These are phyloP conservation scores for Rhinocladiella similis DNA, from an alignment of 2,329 filamentous ascomycete genomes.

Conservation along the genomic window DNA sequence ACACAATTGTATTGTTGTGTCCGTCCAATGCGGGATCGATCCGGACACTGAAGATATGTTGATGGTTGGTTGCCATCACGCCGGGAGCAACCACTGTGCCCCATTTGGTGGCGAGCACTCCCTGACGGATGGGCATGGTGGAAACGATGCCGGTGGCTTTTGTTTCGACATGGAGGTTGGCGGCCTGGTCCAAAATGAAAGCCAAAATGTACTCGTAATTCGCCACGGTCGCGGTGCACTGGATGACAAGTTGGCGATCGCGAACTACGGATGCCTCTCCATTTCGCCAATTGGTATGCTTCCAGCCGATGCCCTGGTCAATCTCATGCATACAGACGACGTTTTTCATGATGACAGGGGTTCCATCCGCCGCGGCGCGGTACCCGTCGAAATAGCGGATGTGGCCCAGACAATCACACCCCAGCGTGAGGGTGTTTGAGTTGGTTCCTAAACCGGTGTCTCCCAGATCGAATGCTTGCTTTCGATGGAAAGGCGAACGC, in stretches of 20 bases:
- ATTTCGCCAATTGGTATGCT: conserved; percentile 69
- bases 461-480: conserved; percentile 72
- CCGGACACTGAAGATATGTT: conserved; percentile 67
- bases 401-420: conserved; percentile 68
- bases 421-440: conserved; percentile 67
- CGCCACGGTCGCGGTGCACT: conserved; percentile 67
- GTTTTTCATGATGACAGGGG: conserved; percentile 54
- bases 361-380: conserved; percentile 55
- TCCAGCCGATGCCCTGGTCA: conserved; percentile 69
- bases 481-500: conserved; percentile 65
- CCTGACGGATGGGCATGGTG: conserved; percentile 60
- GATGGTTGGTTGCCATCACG: conserved; percentile 67
- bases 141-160: conserved; percentile 68
- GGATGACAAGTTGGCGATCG: conserved; percentile 63
- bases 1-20: conserved; percentile 53
- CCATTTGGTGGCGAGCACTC: conserved; percentile 51
- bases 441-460: conserved; percentile 67
- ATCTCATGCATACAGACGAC: conserved; percentile 70
- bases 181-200: conserved; percentile 64
- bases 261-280: conserved; percentile 62
- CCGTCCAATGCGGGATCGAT: conserved; percentile 66
- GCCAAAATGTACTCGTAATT: conserved; percentile 72
- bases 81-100: conserved; percentile 66
- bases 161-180: conserved; percentile 61
- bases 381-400: conserved; percentile 66